phyloP scores from a whole-genome alignment of 2,329 filamentous ascomycete species.

The Penicillium expansum region DNA sequence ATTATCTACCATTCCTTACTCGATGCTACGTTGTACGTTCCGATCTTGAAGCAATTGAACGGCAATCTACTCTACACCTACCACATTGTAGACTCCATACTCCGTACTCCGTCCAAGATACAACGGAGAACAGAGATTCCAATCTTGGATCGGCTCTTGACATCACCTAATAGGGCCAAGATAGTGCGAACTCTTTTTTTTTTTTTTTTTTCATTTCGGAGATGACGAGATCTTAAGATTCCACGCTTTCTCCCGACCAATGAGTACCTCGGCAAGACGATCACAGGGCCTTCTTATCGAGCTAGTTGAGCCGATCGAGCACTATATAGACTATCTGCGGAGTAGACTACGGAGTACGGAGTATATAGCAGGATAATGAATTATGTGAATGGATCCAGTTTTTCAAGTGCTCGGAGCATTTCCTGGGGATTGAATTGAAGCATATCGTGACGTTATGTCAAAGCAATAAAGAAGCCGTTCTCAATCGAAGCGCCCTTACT shows the following conservation, averaged over 20 bases:
- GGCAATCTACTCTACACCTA: neutral
- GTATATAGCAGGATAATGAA: too few species aligned
- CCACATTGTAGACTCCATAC: neutral
- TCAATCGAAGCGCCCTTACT: slow-evolving; percentile 3
- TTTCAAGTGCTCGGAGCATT: neutral
- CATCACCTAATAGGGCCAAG: neutral
- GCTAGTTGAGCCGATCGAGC: neutral
- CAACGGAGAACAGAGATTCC: neutral
- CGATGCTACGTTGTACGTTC: slow-evolving; percentile 14
- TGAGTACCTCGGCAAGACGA: slow-evolving; percentile 10
- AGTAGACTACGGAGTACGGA: too few species aligned
- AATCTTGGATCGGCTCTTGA: neutral
- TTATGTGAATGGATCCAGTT: neutral
- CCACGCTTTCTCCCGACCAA: slow-evolving; percentile 9
- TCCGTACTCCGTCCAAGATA: neutral
- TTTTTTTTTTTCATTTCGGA: too few species aligned
- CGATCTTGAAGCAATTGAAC: neutral
- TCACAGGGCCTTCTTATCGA: neutral
- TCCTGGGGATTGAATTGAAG: neutral
- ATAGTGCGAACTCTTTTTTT: neutral
- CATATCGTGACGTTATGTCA: neutral
- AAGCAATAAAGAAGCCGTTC: slow-evolving; percentile 9
- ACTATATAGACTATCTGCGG: neutral
- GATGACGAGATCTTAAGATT: slow-evolving; percentile 8
- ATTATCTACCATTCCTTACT: slow-evolving; percentile 23